A percentile compares a stretch with the other conserved stretches of the same genome.
Evolutionary conservation across 2,329 filamentous ascomycete genomes (phyloP).

Genomic region (Tolypocladium tropicale): DNA sequence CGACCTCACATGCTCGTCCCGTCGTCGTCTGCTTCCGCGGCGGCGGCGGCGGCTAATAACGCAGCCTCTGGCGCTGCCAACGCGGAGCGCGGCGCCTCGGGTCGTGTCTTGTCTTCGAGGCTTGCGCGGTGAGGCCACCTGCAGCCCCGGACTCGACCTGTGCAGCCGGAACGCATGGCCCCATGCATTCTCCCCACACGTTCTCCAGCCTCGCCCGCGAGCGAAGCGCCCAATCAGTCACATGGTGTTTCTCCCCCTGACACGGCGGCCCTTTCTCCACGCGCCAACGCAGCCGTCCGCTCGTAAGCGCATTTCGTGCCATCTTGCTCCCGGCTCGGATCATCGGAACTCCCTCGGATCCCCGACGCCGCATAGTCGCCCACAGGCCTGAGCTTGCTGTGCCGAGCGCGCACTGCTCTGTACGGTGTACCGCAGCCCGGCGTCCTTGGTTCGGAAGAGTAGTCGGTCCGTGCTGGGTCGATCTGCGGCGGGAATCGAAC

Average conservation of each 20-base stretch:
- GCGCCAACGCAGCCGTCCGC: neutral
- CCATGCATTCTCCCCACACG: neutral
- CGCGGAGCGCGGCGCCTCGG: no score
- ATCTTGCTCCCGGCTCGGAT: neutral
- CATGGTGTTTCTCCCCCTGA: neutral
- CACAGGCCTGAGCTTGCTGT: neutral
- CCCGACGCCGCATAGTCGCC: neutral
- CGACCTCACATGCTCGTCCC: neutral
- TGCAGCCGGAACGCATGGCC: neutral
- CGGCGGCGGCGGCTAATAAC: neutral
- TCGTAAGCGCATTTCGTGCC: neutral
- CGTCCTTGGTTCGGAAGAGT: neutral
- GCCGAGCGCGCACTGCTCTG: neutral
- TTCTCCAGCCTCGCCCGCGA: neutral
- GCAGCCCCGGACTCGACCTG: neutral
- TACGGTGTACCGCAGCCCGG: neutral
- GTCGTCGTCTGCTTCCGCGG: no score
- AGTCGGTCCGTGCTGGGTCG: neutral
- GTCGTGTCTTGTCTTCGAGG: no score
- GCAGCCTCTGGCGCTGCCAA: neutral
- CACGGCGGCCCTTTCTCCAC: neutral
- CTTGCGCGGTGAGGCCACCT: neutral
- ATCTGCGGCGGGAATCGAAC: neutral
- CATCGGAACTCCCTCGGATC: neutral
- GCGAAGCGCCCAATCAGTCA: conserved; percentile 1